These are phyloP conservation scores for Quercus bicolor DNA, from an alignment of 306 rosid species.

Conservation along the genomic window DNA sequence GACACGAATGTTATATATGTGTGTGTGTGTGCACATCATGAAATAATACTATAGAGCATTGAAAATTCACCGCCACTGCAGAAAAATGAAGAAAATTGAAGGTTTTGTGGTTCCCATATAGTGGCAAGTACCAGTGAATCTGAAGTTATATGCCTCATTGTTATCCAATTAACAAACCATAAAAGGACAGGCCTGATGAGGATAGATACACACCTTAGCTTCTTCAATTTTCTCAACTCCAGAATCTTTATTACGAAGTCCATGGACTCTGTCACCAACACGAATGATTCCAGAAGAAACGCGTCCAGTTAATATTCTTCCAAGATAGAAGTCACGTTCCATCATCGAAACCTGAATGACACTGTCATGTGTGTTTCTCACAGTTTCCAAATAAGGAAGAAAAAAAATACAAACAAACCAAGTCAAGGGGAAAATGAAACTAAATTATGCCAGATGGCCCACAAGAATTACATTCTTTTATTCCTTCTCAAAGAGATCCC, in stretches of 20 bases:
- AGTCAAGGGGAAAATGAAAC: slow-evolving; percentile 12
- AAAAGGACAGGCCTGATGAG: neutral
- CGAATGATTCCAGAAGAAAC: slow-evolving; percentile 72
- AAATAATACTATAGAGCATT: neutral
- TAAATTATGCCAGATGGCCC: neutral
- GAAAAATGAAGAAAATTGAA: neutral
- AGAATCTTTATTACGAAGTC: slow-evolving; percentile 67
- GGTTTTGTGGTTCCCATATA: no score
- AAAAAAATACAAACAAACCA: slow-evolving; percentile 2
- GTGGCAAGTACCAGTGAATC: no score
- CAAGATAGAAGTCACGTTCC: slow-evolving; percentile 90
- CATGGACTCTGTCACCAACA: slow-evolving; percentile 89
- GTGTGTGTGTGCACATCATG: neutral
- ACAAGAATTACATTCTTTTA: neutral
- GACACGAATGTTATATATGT: neutral
- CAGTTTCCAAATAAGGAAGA: slow-evolving; percentile 25
- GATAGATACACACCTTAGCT: slow-evolving; percentile 68
- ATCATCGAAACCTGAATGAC: slow-evolving; percentile 92
- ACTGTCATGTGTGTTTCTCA: slow-evolving; percentile 45
- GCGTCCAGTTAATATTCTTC: slow-evolving; percentile 92
- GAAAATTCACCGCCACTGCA: neutral
- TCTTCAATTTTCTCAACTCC: slow-evolving; percentile 83
- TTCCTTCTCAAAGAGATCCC: neutral
- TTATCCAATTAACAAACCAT: neutral
- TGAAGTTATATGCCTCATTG: neutral